Conservation (phyloP, 2,329 filamentous ascomycete species). For the Ophiocordyceps australis region DNA sequence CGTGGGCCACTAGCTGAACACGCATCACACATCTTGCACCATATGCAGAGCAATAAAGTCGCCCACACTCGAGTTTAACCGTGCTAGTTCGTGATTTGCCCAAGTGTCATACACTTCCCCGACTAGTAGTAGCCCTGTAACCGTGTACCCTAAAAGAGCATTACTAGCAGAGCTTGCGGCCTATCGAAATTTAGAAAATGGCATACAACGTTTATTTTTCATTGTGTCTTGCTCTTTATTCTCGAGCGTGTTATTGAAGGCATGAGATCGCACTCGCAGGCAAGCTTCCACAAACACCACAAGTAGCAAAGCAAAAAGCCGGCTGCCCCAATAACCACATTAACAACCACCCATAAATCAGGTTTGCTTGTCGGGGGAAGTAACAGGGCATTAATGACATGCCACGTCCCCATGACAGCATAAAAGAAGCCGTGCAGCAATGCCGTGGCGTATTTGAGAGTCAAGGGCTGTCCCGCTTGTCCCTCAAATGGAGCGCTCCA, state of each 20-base stretch:
- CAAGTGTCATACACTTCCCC: too few species aligned
- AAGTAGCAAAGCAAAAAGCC: slow-evolving; percentile 79
- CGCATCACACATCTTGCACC: too few species aligned
- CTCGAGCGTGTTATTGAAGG: slow-evolving; percentile 9
- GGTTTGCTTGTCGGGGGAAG: slow-evolving; percentile 59
- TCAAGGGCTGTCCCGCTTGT: slow-evolving; percentile 19
- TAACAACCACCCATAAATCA: slow-evolving; percentile 86
- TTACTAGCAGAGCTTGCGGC: too few species aligned
- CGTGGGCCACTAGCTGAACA: too few species aligned
- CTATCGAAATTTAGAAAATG: too few species aligned
- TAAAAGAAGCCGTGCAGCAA: slow-evolving; percentile 66
- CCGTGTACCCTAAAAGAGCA: too few species aligned
- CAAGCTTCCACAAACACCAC: slow-evolving; percentile 67
- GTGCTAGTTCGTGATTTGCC: too few species aligned
- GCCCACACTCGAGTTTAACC: too few species aligned
- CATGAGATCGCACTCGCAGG: slow-evolving; percentile 38
- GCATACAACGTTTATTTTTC: background rate
- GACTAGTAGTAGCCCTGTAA: too few species aligned
- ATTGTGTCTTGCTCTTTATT: slow-evolving; percentile 17
- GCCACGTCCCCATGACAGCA: slow-evolving; percentile 61
- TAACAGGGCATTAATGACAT: slow-evolving; percentile 53
- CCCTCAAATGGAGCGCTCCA: slow-evolving; percentile 48
- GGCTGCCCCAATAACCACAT: slow-evolving; percentile 69
- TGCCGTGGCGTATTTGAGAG: slow-evolving; percentile 33
- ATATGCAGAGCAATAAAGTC: too few species aligned